Evolutionary conservation across 495 filamentous ascomycete genomes (phyloP).

Genomic region (Penicillium pancosmium): DNA sequence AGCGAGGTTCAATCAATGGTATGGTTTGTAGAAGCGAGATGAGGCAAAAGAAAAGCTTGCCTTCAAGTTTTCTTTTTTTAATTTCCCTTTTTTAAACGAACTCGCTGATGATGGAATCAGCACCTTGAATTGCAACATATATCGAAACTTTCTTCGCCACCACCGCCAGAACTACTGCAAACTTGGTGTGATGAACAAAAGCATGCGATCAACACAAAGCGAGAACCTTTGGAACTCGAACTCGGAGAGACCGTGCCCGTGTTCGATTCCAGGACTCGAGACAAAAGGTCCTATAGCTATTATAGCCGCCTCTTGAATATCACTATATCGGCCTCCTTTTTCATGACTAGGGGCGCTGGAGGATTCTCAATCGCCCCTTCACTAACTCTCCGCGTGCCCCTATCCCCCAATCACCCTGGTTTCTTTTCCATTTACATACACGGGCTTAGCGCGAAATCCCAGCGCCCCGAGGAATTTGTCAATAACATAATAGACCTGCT

Average conservation of each 20-base stretch:
- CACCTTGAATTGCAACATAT: slow-evolving; percentile 7
- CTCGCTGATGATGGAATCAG: neutral
- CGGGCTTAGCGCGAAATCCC: neutral
- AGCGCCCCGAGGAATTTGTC: neutral
- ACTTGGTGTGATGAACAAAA: slow-evolving; percentile 5
- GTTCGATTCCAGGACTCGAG: no score
- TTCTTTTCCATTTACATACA: slow-evolving; percentile 1
- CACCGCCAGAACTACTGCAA: slow-evolving; percentile 1
- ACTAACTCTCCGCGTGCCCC: neutral
- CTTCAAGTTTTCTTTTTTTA: no score
- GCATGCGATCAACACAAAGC: neutral
- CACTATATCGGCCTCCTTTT: slow-evolving; percentile 5
- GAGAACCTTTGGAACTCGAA: neutral
- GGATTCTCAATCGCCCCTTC: slow-evolving; percentile 5
- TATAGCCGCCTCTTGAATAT: slow-evolving; percentile 9
- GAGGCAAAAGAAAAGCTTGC: no score
- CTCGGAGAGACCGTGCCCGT: no score
- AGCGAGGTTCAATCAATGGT: slow-evolving; percentile 6
- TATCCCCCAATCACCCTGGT: slow-evolving; percentile 6
- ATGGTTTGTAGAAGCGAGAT: neutral
- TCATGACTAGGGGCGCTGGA: slow-evolving; percentile 1
- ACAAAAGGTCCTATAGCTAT: neutral
- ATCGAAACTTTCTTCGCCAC: slow-evolving; percentile 4
- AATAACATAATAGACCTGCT: neutral
- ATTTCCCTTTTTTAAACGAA: no score